Conservation (phyloP, 768 basidiomycete genomes). For the Hericium erinaceus region DNA sequence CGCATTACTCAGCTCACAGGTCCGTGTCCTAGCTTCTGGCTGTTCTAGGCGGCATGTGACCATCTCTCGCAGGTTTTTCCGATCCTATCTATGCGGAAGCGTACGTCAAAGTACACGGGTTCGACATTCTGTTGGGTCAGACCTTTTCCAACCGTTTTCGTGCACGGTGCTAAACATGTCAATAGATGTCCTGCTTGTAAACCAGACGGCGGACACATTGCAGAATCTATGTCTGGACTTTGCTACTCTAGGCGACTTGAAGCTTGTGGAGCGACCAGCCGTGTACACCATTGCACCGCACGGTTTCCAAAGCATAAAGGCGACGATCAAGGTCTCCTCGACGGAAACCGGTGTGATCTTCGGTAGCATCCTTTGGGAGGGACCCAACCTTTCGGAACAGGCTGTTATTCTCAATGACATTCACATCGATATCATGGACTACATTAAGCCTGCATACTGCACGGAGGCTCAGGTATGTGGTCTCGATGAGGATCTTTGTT, state of each 20-base stretch:
- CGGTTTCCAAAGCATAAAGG: conserved; percentile 97
- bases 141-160: not conserved
- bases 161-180: not conserved
- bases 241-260: conserved; percentile 93
- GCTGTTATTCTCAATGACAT: conserved; percentile 96
- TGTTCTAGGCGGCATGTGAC: not conserved
- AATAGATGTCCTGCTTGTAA: conserved; percentile 89
- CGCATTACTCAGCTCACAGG: conserved; percentile 91
- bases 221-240: conserved; percentile 98
- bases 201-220: conserved; percentile 87
- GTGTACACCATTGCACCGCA: conserved; percentile 92
- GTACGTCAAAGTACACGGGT: conserved; percentile 94
- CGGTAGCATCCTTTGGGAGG: conserved; percentile 95
- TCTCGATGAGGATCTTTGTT: not conserved
- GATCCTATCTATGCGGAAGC: conserved; percentile 98
- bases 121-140: conserved; percentile 87
- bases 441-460: conserved; percentile 93
- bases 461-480: conserved; percentile 79
- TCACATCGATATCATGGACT: conserved; percentile 98
- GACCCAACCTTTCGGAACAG: conserved; percentile 75
- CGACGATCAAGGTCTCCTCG: conserved; percentile 96
- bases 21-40: conserved; percentile 20
- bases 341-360: conserved; percentile 99
- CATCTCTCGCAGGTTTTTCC: conserved; percentile 63
- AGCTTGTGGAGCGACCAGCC: conserved; percentile 91